phyloP scores from a whole-genome alignment of 306 rosid species.

The Quercus glauca region DNA sequence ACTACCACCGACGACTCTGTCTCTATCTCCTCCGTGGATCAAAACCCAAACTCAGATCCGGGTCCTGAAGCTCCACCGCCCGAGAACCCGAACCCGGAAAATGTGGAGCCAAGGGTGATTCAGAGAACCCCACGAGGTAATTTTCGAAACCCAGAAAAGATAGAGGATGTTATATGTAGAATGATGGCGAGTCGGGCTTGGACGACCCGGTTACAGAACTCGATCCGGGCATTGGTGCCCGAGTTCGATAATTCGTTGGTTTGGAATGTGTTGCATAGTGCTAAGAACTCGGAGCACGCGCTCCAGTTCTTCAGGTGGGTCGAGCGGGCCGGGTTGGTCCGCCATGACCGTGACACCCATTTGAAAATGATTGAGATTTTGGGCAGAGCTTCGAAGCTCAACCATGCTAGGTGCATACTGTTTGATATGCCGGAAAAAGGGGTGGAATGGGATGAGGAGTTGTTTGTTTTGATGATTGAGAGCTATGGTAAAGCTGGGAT shows the following conservation, averaged over 20 bases:
- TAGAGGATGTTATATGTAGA: constrained; percentile 50
- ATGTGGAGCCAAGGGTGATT: background rate
- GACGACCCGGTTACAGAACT: constrained; percentile 86
- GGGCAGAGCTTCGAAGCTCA: constrained; percentile 65
- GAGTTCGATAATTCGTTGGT: constrained; percentile 64
- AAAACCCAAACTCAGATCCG: background rate
- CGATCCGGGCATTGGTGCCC: constrained; percentile 65
- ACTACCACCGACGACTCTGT: constrained; percentile 29
- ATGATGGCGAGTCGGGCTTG: constrained; percentile 91
- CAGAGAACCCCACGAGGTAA: constrained; percentile 36
- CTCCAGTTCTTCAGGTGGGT: constrained; percentile 92
- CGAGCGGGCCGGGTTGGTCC: constrained; percentile 60
- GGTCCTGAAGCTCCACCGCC: no score
- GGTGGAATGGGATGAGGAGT: constrained; percentile 55
- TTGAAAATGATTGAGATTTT: constrained; percentile 77
- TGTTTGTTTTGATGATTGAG: constrained; percentile 67
- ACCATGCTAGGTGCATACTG: constrained; percentile 82
- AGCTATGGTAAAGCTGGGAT: constrained; percentile 76
- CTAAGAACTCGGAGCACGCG: constrained; percentile 65
- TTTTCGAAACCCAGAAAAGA: constrained; percentile 43
- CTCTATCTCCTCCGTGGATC: constrained; percentile 22
- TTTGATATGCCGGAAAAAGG: constrained; percentile 54
- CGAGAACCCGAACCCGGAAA: no score
- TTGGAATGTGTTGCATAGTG: constrained; percentile 65
- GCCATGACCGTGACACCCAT: constrained; percentile 69